phyloP scores from a whole-genome alignment of 495 filamentous ascomycete genomes.

The Mycothermus thermophilus region DNA sequence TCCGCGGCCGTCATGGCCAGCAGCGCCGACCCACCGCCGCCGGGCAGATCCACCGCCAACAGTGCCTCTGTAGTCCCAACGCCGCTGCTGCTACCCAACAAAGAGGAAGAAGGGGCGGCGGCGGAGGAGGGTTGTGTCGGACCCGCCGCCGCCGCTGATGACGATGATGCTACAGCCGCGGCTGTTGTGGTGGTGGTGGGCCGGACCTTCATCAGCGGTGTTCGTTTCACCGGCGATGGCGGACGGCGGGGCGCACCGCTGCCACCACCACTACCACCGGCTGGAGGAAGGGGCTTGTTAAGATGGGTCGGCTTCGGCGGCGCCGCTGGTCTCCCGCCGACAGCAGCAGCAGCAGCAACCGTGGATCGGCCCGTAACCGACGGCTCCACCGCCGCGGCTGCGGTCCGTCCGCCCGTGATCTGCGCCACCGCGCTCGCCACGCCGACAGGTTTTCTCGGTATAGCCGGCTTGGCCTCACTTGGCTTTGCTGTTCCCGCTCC shows the following conservation, averaged over 20 bases:
- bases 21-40: slow-evolving; percentile 21
- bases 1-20: slow-evolving; percentile 34
- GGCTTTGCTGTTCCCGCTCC: neutral
- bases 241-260: slow-evolving; percentile 4
- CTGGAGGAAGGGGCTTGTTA: slow-evolving; percentile 30
- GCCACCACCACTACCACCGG: slow-evolving; percentile 10
- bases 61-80: slow-evolving; percentile 15
- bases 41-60: slow-evolving; percentile 28
- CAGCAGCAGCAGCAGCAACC: slow-evolving; percentile 1
- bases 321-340: slow-evolving; percentile 19
- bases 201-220: slow-evolving; percentile 2
- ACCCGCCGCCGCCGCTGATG: slow-evolving; percentile 3
- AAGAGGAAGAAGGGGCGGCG: neutral
- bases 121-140: slow-evolving; percentile 1
- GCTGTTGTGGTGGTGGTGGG: too few relatives aligned
- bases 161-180: too few relatives aligned
- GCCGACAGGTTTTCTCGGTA: slow-evolving; percentile 22
- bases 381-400: neutral
- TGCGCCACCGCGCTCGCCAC: neutral
- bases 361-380: slow-evolving; percentile 2
- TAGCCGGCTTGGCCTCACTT: slow-evolving; percentile 9
- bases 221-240: slow-evolving; percentile 25
- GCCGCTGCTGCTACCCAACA: slow-evolving; percentile 5
- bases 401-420: neutral
- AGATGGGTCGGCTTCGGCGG: slow-evolving; percentile 41